A percentile compares a stretch with the other conserved stretches of the same genome.
These are phyloP conservation scores for Pythium volutum DNA, from an alignment of 352 stramenopile genomes.

Conservation along the genomic window DNA sequence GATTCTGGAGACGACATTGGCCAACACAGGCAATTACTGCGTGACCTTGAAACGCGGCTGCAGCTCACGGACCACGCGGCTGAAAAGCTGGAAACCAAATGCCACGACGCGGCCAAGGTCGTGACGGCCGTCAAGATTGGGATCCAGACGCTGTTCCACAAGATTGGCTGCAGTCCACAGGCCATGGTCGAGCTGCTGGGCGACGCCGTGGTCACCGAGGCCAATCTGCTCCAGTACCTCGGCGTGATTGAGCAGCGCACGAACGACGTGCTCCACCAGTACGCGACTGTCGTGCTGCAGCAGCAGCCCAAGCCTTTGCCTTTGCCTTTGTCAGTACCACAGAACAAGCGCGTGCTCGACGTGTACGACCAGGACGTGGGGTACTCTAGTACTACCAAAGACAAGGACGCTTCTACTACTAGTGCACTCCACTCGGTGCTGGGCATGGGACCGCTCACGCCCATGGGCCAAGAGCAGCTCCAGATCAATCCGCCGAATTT, in stretches of 20 bases:
- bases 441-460: constrained; percentile 76
- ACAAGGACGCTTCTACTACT: neutral
- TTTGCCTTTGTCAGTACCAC: too few relatives aligned
- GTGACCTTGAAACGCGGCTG: constrained; percentile 86
- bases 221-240: constrained; percentile 95
- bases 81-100: constrained; percentile 90
- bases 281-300: constrained; percentile 42
- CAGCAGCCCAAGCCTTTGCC: constrained; percentile 35
- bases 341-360: constrained; percentile 27
- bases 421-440: constrained; percentile 62
- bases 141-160: constrained; percentile 73
- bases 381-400: constrained; percentile 23
- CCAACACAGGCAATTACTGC: constrained; percentile 88
- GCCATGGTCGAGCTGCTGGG: constrained; percentile 84
- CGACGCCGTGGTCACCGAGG: constrained; percentile 88
- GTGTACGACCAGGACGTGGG: constrained; percentile 38
- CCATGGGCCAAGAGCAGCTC: constrained; percentile 88
- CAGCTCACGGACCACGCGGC: constrained; percentile 72
- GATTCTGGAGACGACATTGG: constrained; percentile 82
- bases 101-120: constrained; percentile 83
- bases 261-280: constrained; percentile 91
- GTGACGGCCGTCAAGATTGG: constrained; percentile 88
- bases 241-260: constrained; percentile 94
- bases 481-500: constrained; percentile 94
- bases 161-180: constrained; percentile 80